Base-by-base conservation (phyloP, 495 filamentous ascomycete species). In the Podospora didyma region DNA sequence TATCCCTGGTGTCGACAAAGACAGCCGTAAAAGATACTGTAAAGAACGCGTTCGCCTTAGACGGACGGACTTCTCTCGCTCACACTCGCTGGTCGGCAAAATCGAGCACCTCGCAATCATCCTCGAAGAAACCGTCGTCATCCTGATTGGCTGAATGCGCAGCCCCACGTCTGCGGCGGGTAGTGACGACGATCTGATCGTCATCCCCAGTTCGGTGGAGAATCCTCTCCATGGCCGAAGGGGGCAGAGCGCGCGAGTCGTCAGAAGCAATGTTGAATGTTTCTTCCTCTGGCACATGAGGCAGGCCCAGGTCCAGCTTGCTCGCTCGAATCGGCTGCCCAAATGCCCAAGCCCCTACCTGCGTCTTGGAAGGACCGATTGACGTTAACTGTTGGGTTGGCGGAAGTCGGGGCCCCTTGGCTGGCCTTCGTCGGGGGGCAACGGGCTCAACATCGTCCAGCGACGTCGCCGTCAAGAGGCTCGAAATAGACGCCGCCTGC, bases 51-150 rank as follows among this genome's bases (percentile, higher is more conserved):
- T 7, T 14, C 39, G n/a, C 39, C n/a, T 14, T 28, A 49, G 49
- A 59, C 49, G 53, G 45, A 58, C 49, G 37, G 59, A 59, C 59
- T 46, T 49, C 35, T 45, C 11, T 39, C 31, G 51, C 45, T 49
- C 75, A 93, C 35, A 93, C 89, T 63, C 89, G 78, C 66, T 95
- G 89, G 62, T 87, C 85, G 12, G 89, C 89, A 82, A 92, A 96
- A 74, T 96, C 92, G 61, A 96, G 76, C 54, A 96, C 88, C 64
- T 95, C 92, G 64, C 89, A 93, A 67, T 94, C 92, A 65, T 96
- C 90, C 69, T 96, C 92, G 63, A 96, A 96, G 70, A 96, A 94
- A 3, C 90, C 91, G 37, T 92, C 88, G 31, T 69, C 88, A 34
- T 69, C 88, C 22, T 79, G 80, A 39, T 73, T 63, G 45, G 63